Conservation (phyloP, 1,139 yeast genomes). For the Debaryomyces psychrophilus region DNA sequence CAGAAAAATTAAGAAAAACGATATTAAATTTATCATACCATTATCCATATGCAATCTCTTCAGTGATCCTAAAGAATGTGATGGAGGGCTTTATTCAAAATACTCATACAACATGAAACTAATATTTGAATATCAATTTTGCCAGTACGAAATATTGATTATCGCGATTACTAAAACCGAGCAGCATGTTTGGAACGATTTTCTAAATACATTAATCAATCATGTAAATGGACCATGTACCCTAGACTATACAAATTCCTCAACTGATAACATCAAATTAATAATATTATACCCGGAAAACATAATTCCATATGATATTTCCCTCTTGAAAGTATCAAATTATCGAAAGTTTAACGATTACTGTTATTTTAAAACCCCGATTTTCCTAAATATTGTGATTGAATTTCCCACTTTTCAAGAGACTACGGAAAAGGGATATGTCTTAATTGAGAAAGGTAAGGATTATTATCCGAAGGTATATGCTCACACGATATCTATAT, state of each 20-base stretch:
- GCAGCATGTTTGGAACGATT: conserved; percentile 43
- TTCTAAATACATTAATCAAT: conserved; percentile 35
- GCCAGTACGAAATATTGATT: conserved; percentile 51
- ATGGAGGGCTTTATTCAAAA: conserved; percentile 41
- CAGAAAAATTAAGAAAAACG: conserved; percentile 24
- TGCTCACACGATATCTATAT: conserved; percentile 2
- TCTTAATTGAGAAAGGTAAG: conserved; percentile 4
- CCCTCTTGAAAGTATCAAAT: conserved; percentile 8
- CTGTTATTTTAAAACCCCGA: conserved; percentile 21
- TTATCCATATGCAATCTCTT: conserved; percentile 37
- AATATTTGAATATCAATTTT: conserved; percentile 44
- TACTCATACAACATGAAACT: conserved; percentile 43
- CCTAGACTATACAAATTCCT: conserved; percentile 33
- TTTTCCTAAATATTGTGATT: conserved; percentile 13
- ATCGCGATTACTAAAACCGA: conserved; percentile 40
- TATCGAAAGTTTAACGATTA: conserved; percentile 9
- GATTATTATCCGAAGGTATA: conserved; percentile 1
- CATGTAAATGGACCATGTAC: conserved; percentile 46
- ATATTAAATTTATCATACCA: conserved; percentile 53
- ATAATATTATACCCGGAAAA: conserved; percentile 18
- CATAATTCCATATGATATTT: conserved; percentile 21
- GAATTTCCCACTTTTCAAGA: conserved; percentile 12
- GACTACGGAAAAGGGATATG: conserved; percentile 2
- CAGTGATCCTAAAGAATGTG: conserved; percentile 25
- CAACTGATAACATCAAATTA: conserved; percentile 11